Conservation (phyloP, 2,329 filamentous ascomycete genomes). For the Pestalotiopsis sp. region DNA sequence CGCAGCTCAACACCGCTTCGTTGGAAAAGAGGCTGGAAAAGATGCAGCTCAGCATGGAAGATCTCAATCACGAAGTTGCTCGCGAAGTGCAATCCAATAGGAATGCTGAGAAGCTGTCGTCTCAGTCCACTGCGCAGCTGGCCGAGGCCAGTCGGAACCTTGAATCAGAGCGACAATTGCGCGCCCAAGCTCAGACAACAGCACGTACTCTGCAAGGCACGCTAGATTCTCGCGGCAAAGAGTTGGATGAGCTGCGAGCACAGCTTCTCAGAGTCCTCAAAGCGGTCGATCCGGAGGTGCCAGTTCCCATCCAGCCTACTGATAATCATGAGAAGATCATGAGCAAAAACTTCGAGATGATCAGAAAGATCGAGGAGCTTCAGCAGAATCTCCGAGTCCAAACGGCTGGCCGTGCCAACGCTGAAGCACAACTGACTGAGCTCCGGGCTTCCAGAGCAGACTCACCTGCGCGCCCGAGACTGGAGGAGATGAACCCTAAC, state of each 20-base stretch:
- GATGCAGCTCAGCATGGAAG: slow-evolving; percentile 82
- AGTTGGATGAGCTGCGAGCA: slow-evolving; percentile 77
- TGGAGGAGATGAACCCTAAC: slow-evolving; percentile 88
- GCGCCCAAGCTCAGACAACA: slow-evolving; percentile 82
- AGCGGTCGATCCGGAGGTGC: slow-evolving; percentile 78
- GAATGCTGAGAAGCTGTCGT: slow-evolving; percentile 87
- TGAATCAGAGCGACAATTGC: slow-evolving; percentile 86
- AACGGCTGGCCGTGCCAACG: slow-evolving; percentile 77
- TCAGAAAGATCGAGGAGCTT: slow-evolving; percentile 83
- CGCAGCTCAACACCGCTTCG: slow-evolving; percentile 79
- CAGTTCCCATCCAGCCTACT: slow-evolving; percentile 64
- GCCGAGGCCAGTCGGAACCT: slow-evolving; percentile 88
- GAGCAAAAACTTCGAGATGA: slow-evolving; percentile 80
- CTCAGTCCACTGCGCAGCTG: slow-evolving; percentile 77
- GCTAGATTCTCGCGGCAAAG: slow-evolving; percentile 78
- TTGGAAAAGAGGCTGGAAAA: slow-evolving; percentile 96
- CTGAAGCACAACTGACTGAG: slow-evolving; percentile 81
- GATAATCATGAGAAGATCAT: slow-evolving; percentile 63
- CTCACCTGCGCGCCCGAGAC: slow-evolving; percentile 70
- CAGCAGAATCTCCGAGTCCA: slow-evolving; percentile 87
- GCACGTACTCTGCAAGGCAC: slow-evolving; percentile 79
- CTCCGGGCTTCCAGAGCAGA: slow-evolving; percentile 75
- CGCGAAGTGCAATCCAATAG: slow-evolving; percentile 88
- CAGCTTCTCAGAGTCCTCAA: slow-evolving; percentile 84
- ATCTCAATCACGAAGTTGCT: slow-evolving; percentile 89